Percentiles rank a stretch among this genome's conserved stretches.
These are phyloP conservation scores for Austroboletus novae-zelandiae DNA, from an alignment of 1,284 basidiomycete genomes.

Conservation along the genomic window DNA sequence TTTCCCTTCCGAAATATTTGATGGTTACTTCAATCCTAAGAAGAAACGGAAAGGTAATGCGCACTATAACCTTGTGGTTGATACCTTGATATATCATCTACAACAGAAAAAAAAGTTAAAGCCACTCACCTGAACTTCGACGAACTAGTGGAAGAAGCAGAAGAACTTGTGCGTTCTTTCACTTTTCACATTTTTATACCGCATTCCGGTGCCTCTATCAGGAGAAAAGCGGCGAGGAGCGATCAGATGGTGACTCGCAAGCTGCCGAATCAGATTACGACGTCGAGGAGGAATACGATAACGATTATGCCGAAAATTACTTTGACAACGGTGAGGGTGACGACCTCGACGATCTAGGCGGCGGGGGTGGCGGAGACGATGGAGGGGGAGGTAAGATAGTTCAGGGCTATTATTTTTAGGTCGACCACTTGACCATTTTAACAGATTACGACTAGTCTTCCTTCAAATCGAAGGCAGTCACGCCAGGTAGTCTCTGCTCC, in stretches of 20 bases:
- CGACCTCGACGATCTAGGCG: slow-evolving; percentile 71
- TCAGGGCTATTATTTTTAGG: background rate
- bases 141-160: slow-evolving; percentile 60
- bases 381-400: slow-evolving; percentile 48
- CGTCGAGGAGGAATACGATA: slow-evolving; percentile 81
- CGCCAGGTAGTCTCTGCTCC: slow-evolving; percentile 5
- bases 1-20: slow-evolving; percentile 74
- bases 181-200: background rate
- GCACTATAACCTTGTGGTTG: background rate
- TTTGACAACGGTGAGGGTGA: slow-evolving; percentile 83
- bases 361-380: slow-evolving; percentile 57
- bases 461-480: background rate
- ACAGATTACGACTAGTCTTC: slow-evolving; percentile 26
- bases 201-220: slow-evolving; percentile 22
- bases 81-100: background rate
- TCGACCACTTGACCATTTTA: background rate
- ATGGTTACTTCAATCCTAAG: slow-evolving; percentile 73
- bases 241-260: slow-evolving; percentile 62
- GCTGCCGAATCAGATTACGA: slow-evolving; percentile 70
- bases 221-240: slow-evolving; percentile 66
- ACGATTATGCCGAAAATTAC: slow-evolving; percentile 83
- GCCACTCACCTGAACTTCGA: slow-evolving; percentile 59
- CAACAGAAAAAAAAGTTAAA: slow-evolving; percentile 36
- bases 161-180: slow-evolving; percentile 49
- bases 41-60: slow-evolving; percentile 53